phyloP scores from a whole-genome alignment of 352 stramenopile species.

The Phytopythium boreale region DNA sequence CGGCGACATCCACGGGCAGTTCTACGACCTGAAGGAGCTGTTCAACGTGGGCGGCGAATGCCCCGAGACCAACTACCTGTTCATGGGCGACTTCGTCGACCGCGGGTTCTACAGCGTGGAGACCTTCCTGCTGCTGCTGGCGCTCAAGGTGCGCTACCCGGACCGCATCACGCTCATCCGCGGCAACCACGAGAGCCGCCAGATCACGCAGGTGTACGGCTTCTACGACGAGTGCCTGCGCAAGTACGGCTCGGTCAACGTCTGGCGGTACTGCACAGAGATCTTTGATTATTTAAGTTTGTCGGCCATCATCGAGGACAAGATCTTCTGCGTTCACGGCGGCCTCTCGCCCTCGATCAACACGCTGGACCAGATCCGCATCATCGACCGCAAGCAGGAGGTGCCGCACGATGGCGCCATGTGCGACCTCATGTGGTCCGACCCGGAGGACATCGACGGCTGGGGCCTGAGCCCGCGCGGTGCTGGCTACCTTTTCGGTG shows the following conservation, averaged over 20 bases:
- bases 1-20: conserved; percentile 99
- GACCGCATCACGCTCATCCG: conserved; percentile 99
- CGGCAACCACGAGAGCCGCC: conserved; percentile 98
- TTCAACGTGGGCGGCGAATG: conserved; percentile 99
- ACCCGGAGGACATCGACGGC: conserved; percentile 97
- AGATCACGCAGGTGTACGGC: conserved; percentile 99
- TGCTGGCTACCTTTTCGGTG: conserved; percentile 98
- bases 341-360: conserved; percentile 94
- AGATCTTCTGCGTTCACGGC: conserved; percentile 99
- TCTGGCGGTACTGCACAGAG: conserved; percentile 99
- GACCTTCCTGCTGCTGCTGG: conserved; percentile 97
- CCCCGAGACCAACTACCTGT: conserved; percentile 99
- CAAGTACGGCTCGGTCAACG: conserved; percentile 97
- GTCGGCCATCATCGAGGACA: conserved; percentile 98
- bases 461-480: conserved; percentile 97
- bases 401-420: conserved; percentile 98
- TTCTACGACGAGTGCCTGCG: conserved; percentile 99
- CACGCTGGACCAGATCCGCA: conserved; percentile 88
- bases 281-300: conserved; percentile 99
- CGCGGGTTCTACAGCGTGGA: conserved; percentile 99
- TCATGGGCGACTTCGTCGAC: conserved; percentile 99
- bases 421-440: conserved; percentile 97
- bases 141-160: conserved; percentile 98
- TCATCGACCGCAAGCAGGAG: conserved; percentile 98
- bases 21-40: conserved; percentile 98